Base-by-base conservation (phyloP, 306 rosid species). In the Oxytropis ochrocephala region DNA sequence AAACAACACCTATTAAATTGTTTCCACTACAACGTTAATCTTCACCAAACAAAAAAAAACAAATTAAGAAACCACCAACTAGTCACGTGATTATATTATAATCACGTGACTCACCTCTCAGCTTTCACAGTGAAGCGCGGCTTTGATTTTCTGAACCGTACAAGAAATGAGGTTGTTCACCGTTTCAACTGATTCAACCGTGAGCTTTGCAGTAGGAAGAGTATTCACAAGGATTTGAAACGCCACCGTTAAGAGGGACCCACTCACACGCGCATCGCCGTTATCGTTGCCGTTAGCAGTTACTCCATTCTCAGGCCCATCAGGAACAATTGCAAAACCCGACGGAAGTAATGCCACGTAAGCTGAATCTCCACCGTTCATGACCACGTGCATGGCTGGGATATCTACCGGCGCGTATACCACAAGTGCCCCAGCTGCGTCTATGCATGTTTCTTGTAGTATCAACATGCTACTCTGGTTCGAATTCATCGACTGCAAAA, bases 391-490 rank as follows among this genome's bases (percentile, higher is more conserved):
- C 97, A 94, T 94, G n/a, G 98, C 98, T 0, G 98, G 98, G 4
- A 90, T 90, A 52, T 94, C 98, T 0, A 94, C 98, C 2, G 98
- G 98, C 79, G 98, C 98, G 89, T 90, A 94, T 53, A 94, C 98
- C 3, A 94, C 97, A 72, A 90, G 91, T 60, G 96, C 84, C 8
- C 98, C 98, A 0, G 90, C 88, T 56, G 85, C 88, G 82, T 94
- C 98, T 35, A 82, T 86, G 89, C 96, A 87, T 0, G 97, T 94
- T 79, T 94, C 98, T 52, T 94, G 98, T 9, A 94, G 59, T 27
- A 94, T 95, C 72, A 95, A 51, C 99, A 95, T 95, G 81, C 97
- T 95, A 71, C 95, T 91, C 78, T 91, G 99, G 76, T 81, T 94
- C 1, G 96, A 60, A 79, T 86, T 90, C 79, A 92, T 78, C 5